phyloP scores from a whole-genome alignment of 1,284 basidiomycete species.

The Phlebopus sp. region DNA sequence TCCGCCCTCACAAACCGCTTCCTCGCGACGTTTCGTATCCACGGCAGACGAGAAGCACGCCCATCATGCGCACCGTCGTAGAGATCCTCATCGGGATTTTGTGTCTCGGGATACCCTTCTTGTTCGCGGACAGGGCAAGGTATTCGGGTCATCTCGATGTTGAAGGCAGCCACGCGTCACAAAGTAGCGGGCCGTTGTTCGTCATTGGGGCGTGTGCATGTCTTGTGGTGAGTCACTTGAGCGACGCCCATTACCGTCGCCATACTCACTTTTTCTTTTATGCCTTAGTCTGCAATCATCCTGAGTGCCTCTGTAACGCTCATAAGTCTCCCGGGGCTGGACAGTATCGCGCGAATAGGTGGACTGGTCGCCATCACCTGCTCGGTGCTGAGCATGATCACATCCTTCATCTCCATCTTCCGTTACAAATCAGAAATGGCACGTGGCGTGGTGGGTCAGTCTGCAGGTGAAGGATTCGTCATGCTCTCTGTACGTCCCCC shows the following conservation, averaged over 20 bases:
- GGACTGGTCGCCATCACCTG: constrained; percentile 65
- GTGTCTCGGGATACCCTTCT: constrained; percentile 71
- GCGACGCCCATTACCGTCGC: not conserved
- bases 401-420: constrained; percentile 64
- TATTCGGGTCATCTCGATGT: constrained; percentile 48
- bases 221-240: constrained; percentile 52
- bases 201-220: constrained; percentile 63
- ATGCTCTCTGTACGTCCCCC: constrained; percentile 49
- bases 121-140: constrained; percentile 56
- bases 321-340: constrained; percentile 68
- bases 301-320: constrained; percentile 76
- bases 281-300: constrained; percentile 64
- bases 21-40: constrained; percentile 46
- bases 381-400: constrained; percentile 63
- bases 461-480: constrained; percentile 55
- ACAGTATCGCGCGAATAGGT: constrained; percentile 56
- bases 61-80: constrained; percentile 47
- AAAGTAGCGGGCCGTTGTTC: constrained; percentile 55
- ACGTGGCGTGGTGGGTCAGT: constrained; percentile 33
- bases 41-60: constrained; percentile 32
- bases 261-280: constrained; percentile 8
- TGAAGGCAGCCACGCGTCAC: constrained; percentile 47
- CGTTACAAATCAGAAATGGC: constrained; percentile 63
- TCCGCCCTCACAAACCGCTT: constrained; percentile 59
- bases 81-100: constrained; percentile 59